Evolutionary conservation across 1,139 yeast genomes (phyloP), one percentile per base, ranked within the genome.

Genomic region (Candida sp.): DNA sequence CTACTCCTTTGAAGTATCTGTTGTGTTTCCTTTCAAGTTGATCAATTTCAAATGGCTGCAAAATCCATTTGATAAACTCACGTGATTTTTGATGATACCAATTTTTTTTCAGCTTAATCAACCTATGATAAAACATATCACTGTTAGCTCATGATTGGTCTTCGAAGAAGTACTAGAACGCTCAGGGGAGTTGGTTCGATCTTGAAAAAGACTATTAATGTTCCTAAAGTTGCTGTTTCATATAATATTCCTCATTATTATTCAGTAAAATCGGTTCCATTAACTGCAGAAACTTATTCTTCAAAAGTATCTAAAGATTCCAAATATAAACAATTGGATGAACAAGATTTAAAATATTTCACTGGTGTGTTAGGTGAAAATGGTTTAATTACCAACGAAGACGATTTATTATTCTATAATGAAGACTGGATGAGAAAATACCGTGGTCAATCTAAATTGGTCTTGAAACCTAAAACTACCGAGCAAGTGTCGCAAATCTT

Each of bases 371-470:
- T 90, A 47, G 68, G 63, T 65, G 56, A 75, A 66, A 40, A 79
- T 65, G 47, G 63, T 70, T 43, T 77, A 58, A 52, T 83, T 43
- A 75, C 79, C 4, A 79, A 78, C 48, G 64, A 65, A 9, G 84
- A 81, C 41, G 96, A 87, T 55, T 70, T 91, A 41, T 76, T 79
- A 32, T 79, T 79, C 49, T 89, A 69, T 72, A 93, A 93, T 58
- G 95, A 87, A 61, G 99, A 93, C 63, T 89, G 96, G 95, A 93
- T 91, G 97, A 78, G 90, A 61, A 93, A 93, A 66, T 93, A 91
- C 66, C 76, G 82, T 48, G 99, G 99, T 19, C 89, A 87, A 60
- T 84, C 97, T 1, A 73, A 79, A 55, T 65, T 93, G 40, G 91
- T 90, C 3, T 73, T 93, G 52, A 89, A 87, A 60, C 99, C 99